Evolutionary conservation across 129 eudicot genomes (phyloP).

Genomic region (Scalesia atractyloides): DNA sequence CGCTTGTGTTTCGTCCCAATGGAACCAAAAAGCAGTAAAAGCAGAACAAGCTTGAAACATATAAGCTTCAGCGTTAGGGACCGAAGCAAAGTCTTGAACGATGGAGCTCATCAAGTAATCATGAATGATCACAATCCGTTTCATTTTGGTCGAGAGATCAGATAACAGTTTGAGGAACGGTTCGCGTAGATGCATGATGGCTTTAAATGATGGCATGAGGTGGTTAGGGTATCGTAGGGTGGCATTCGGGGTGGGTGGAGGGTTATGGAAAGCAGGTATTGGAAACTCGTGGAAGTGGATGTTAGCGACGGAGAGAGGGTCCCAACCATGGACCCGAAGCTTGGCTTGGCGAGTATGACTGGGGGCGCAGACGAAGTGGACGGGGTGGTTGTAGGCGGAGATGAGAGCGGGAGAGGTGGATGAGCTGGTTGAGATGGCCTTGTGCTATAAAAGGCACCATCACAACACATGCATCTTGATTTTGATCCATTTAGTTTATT

Average conservation of each 20-base stretch:
- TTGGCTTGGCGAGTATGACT: constrained; percentile 63
- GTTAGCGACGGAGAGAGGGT: constrained; percentile 28
- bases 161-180: constrained; percentile 26
- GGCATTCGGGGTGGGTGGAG: constrained; percentile 49
- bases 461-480: constrained; percentile 46
- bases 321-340: constrained; percentile 47
- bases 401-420: constrained; percentile 74
- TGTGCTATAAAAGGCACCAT: constrained; percentile 79
- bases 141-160: constrained; percentile 19
- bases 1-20: constrained; percentile 30
- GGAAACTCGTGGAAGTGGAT: constrained; percentile 69
- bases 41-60: constrained; percentile 40
- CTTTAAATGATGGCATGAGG: constrained; percentile 42
- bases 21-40: constrained; percentile 36
- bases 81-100: constrained; percentile 29
- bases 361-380: constrained; percentile 62
- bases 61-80: constrained; percentile 29
- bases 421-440: constrained; percentile 85
- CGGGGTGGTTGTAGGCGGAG: constrained; percentile 53
- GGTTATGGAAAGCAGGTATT: constrained; percentile 44
- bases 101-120: constrained; percentile 47
- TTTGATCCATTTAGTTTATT: constrained; percentile 20
- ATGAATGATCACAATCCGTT: constrained; percentile 31
- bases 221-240: constrained; percentile 52
- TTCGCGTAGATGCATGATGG: constrained; percentile 44